A percentile compares a stretch with the other conserved stretches of the same genome.
Conservation (phyloP, 768 basidiomycete species). For the Sutorius australiensis region DNA sequence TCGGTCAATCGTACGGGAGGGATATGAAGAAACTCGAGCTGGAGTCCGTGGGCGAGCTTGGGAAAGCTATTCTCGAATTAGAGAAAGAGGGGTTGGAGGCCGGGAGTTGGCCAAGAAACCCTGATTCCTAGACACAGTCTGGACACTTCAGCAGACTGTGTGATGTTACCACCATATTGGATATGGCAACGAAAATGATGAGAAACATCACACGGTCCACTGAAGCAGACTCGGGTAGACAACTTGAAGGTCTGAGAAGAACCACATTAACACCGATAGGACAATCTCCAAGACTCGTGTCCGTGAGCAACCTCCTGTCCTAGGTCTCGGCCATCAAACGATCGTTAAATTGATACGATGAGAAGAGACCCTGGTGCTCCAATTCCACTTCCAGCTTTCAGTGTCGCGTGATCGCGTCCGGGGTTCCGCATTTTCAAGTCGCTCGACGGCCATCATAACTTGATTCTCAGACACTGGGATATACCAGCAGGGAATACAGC, state of each 20-base stretch:
- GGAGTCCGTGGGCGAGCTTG: conserved; percentile 43
- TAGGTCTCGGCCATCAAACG: too few species aligned
- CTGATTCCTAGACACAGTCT: conserved; percentile 4
- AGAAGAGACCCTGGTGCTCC: too few species aligned
- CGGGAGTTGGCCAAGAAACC: conserved; percentile 39
- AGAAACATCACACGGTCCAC: too few species aligned
- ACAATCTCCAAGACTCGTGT: too few species aligned
- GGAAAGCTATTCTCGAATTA: conserved; percentile 42
- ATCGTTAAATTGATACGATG: too few species aligned
- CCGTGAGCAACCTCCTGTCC: too few species aligned
- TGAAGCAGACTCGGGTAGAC: too few species aligned
- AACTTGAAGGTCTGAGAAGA: too few species aligned
- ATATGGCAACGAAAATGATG: too few species aligned
- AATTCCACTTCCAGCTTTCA: too few species aligned
- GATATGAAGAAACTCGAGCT: conserved; percentile 44
- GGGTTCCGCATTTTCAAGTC: neutral
- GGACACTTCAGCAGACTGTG: neutral
- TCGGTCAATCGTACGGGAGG: conserved; percentile 47
- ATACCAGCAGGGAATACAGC: neutral
- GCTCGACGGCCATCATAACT: neutral
- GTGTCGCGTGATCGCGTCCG: neutral
- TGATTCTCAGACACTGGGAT: neutral
- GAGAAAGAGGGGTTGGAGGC: conserved; percentile 43
- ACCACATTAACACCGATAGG: too few species aligned
- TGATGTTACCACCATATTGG: too few species aligned